These are phyloP conservation scores for Trifolium fragiferum DNA, from an alignment of 306 rosid species.

Conservation along the genomic window DNA sequence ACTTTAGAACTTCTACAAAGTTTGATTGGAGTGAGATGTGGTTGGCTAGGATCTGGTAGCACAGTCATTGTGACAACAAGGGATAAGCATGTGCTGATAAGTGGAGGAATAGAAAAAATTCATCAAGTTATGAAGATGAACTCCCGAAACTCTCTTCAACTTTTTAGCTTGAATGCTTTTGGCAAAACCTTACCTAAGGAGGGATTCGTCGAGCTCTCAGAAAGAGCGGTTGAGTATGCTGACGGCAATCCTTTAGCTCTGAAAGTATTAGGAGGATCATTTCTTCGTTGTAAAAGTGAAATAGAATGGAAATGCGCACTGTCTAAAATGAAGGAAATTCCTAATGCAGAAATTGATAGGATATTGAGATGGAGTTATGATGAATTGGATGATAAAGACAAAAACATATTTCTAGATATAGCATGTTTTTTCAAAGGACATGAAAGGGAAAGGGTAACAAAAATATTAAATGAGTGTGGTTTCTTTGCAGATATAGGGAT, in stretches of 20 bases:
- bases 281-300: constrained; percentile 3
- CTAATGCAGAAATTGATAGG: constrained; percentile 7
- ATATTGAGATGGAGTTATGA: constrained; percentile 32
- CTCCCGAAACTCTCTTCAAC: constrained; percentile 14
- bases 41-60: constrained; percentile 25
- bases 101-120: constrained; percentile 16
- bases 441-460: neutral
- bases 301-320: constrained; percentile 42
- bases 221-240: constrained; percentile 18
- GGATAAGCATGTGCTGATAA: constrained; percentile 11
- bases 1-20: neutral
- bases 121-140: constrained; percentile 37
- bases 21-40: neutral
- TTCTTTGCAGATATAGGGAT: neutral
- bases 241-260: constrained; percentile 43
- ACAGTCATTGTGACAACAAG: constrained; percentile 35
- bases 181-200: neutral
- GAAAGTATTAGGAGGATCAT: constrained; percentile 36
- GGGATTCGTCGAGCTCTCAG: constrained; percentile 15
- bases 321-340: neutral
- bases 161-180: constrained; percentile 46
- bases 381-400: neutral
- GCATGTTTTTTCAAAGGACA: constrained; percentile 23
- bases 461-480: neutral
- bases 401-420: constrained; percentile 32